Conservation (phyloP, 805 yeast species). For the Hanseniaspora osmophila region DNA sequence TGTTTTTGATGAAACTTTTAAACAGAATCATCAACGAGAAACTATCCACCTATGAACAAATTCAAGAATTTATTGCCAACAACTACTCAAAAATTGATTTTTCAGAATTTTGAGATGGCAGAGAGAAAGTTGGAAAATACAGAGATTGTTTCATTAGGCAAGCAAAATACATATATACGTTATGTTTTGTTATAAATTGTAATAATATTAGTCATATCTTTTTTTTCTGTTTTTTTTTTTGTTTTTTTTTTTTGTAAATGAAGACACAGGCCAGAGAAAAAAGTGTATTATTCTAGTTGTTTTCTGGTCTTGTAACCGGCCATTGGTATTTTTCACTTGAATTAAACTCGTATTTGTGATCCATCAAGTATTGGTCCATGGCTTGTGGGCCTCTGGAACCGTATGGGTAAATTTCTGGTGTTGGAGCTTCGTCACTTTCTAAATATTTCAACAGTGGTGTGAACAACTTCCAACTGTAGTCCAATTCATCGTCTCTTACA, state of each 20-base stretch:
- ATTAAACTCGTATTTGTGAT: conserved; percentile 62
- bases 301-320: conserved; percentile 59
- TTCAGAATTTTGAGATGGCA: background rate
- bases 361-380: conserved; percentile 44
- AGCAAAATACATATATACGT: too few species aligned
- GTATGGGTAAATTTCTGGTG: conserved; percentile 59
- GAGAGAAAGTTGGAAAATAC: too few species aligned
- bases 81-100: background rate
- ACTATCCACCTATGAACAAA: conserved; percentile 10
- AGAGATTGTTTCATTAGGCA: too few species aligned
- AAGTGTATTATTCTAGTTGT: background rate
- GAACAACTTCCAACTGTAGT: conserved; percentile 81
- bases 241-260: too few species aligned
- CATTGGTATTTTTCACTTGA: conserved; percentile 63
- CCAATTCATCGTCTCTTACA: conserved; percentile 95
- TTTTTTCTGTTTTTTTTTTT: too few species aligned
- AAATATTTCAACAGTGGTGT: conserved; percentile 77
- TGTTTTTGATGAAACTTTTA: conserved; percentile 39
- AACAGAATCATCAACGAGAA: conserved; percentile 19
- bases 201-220: too few species aligned
- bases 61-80: background rate
- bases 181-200: too few species aligned
- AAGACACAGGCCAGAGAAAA: too few species aligned
- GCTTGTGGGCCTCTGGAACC: conserved; percentile 82
- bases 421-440: conserved; percentile 57